A percentile compares a stretch with the other conserved stretches of the same genome.
These are phyloP conservation scores for Boletus edulis DNA, from an alignment of 768 basidiomycete genomes.

Conservation along the genomic window DNA sequence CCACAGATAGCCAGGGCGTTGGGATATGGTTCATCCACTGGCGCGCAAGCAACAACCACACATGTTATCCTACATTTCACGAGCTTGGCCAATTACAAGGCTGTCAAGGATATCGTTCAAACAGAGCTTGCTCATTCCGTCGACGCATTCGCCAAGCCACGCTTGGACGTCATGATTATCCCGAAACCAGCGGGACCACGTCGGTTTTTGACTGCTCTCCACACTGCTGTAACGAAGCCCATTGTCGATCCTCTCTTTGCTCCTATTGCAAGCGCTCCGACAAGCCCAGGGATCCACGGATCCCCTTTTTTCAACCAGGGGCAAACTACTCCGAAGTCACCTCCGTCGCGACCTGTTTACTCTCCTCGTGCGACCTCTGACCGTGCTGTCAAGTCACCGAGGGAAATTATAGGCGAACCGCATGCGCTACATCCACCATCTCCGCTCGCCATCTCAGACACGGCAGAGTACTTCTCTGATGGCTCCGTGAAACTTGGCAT, in stretches of 20 bases:
- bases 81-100: conserved; percentile 83
- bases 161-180: conserved; percentile 93
- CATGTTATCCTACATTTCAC: conserved; percentile 81
- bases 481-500: conserved; percentile 69
- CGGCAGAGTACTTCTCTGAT: conserved; percentile 64
- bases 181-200: conserved; percentile 97
- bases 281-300: conserved; percentile 62
- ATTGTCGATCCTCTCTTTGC: conserved; percentile 86
- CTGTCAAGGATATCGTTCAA: conserved; percentile 82
- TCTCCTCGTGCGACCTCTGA: conserved; percentile 60
- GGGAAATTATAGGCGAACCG: conserved; percentile 40
- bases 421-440: conserved; percentile 54
- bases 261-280: conserved; percentile 93
- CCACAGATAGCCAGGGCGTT: conserved; percentile 68
- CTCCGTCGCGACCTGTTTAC: conserved; percentile 41
- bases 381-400: conserved; percentile 55
- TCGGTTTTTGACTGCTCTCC: conserved; percentile 86
- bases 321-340: conserved; percentile 39
- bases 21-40: conserved; percentile 34
- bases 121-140: conserved; percentile 45
- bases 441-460: conserved; percentile 68
- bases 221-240: conserved; percentile 86
- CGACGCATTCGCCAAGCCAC: conserved; percentile 42
- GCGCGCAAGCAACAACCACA: conserved; percentile 32
- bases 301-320: conserved; percentile 41